phyloP scores from a whole-genome alignment of 306 rosid species.

The Vigna hirtella region DNA sequence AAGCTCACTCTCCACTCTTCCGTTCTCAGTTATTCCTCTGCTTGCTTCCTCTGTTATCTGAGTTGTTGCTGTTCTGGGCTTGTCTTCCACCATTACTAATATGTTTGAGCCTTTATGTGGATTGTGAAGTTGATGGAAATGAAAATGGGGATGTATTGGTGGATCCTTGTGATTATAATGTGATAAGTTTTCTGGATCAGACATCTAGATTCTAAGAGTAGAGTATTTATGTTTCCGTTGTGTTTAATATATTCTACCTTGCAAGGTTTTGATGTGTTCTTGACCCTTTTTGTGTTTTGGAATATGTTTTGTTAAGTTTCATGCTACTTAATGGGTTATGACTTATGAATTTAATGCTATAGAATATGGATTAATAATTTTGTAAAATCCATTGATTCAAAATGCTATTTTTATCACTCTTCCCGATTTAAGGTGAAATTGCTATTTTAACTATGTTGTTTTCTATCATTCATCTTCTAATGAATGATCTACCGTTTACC shows the following conservation, averaged over 20 bases:
- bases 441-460: background rate
- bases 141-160: no score
- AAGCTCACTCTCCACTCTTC: background rate
- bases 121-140: no score
- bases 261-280: background rate
- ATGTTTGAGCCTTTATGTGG: no score
- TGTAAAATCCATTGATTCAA: background rate
- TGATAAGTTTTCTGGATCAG: background rate
- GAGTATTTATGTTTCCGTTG: background rate
- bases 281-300: background rate
- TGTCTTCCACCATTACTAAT: no score
- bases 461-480: background rate
- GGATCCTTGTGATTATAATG: no score
- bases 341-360: background rate
- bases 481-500: slow-evolving; percentile 3
- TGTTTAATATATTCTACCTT: background rate
- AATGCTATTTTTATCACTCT: background rate
- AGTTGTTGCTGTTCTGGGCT: no score
- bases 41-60: background rate
- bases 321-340: background rate
- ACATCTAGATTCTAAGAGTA: background rate
- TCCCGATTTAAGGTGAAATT: background rate
- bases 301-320: background rate
- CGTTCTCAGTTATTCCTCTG: background rate
- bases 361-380: background rate